phyloP scores from a whole-genome alignment of 805 yeast genomes.

The Nakazawaea molendinolei region DNA sequence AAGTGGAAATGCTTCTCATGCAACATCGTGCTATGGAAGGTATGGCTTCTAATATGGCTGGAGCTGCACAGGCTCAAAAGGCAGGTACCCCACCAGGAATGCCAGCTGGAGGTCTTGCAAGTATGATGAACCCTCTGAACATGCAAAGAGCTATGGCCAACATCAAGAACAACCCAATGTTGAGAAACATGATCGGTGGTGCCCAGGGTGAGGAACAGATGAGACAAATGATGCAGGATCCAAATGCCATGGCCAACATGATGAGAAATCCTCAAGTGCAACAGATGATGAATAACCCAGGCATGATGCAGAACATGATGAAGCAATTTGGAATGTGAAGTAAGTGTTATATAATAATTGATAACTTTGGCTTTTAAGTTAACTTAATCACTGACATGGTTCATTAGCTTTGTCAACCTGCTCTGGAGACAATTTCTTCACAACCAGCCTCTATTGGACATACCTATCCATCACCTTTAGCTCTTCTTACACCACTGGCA shows the following conservation, averaged over 20 bases:
- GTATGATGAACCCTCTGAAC: constrained; percentile 24
- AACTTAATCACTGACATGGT: too few relatives aligned
- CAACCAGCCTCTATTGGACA: too few relatives aligned
- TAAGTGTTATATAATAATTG: too few relatives aligned
- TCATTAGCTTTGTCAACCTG: too few relatives aligned
- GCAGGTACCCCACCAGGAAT: constrained; percentile 41
- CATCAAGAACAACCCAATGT: constrained; percentile 45
- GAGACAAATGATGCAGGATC: constrained; percentile 37
- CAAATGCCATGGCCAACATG: constrained; percentile 18
- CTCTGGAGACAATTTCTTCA: too few relatives aligned
- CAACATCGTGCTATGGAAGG: constrained; percentile 93
- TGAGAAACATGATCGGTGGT: constrained; percentile 16
- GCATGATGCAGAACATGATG: constrained; percentile 69
- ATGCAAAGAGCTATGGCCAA: constrained; percentile 47
- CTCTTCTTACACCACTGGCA: too few relatives aligned
- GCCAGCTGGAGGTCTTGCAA: constrained; percentile 24
- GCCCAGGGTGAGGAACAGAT: constrained; percentile 22
- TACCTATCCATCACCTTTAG: too few relatives aligned
- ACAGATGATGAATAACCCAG: constrained; percentile 32
- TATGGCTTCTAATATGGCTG: constrained; percentile 76
- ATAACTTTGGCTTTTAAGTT: too few relatives aligned
- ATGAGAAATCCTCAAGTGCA: constrained; percentile 13
- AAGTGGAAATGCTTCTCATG: constrained; percentile 84
- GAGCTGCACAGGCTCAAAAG: constrained; percentile 49
- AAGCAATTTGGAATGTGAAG: constrained; percentile 21